phyloP scores from a whole-genome alignment of 495 filamentous ascomycete genomes.

The Hypoxylon trugodes region DNA sequence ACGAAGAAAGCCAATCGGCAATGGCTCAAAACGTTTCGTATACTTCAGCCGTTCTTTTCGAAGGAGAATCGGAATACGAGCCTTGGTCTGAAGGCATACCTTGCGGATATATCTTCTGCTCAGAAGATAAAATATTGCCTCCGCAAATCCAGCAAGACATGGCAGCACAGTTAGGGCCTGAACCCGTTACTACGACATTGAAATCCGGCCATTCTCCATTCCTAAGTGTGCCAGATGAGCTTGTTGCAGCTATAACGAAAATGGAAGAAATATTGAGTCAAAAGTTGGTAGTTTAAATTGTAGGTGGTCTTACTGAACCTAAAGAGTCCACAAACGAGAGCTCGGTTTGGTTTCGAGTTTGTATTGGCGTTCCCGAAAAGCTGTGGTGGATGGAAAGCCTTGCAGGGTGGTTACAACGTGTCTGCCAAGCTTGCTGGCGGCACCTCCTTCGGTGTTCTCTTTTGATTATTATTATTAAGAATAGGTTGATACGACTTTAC shows the following conservation, averaged over 20 bases:
- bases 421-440: no score
- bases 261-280: not conserved
- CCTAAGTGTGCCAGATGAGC: slow-evolving; percentile 2
- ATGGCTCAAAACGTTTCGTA: not conserved
- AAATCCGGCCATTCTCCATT: not conserved
- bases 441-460: no score
- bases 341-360: no score
- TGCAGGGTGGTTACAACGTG: no score
- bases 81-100: not conserved
- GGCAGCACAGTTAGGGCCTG: not conserved
- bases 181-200: not conserved
- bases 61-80: not conserved
- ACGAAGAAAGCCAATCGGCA: not conserved
- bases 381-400: no score
- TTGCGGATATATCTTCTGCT: slow-evolving; percentile 1
- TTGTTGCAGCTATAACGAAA: not conserved
- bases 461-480: no score
- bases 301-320: no score
- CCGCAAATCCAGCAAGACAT: not conserved
- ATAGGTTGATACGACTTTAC: no score
- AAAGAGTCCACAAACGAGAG: no score
- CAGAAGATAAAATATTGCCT: not conserved
- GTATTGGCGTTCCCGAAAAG: no score
- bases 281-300: not conserved
- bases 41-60: not conserved